Evolutionary conservation across 495 filamentous ascomycete species (phyloP), one percentile per base, ranked within the genome.

Genomic region (Cetradonia linearis): DNA sequence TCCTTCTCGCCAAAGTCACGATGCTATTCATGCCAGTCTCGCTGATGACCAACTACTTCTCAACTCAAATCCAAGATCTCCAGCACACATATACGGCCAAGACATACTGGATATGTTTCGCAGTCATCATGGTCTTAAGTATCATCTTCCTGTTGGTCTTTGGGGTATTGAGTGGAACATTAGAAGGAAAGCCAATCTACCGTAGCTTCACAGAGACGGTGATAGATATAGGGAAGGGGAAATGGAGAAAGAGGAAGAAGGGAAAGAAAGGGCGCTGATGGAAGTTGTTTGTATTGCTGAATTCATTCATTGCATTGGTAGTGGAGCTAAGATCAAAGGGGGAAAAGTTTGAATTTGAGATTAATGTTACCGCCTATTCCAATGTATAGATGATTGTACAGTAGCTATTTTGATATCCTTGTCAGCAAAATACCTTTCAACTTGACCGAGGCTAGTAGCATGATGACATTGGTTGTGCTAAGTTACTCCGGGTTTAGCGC

Each of bases 1-100:
- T 90, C 42, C 73, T 93, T n/a, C 73, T 94, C 16, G 87, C 86
- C 30, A 92, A 92, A 67, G 82, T 87, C 48, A 89, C 85, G 14
- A 88, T 94, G 53, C 74, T 94, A 48, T 95, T 95, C 72, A 74
- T 95, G 48, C 89, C 89, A 4, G 83, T 95, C 62, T 88, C 83
- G 62, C 75, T 95, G 38, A 84, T 93, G 80, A 91, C 86, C 13
- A 85, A 76, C n/a, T 94, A 91, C 73, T 95, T 93, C 67, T 86
- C 83, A 2, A 81, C 85, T 23, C 81, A 89, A 67, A 77, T 93
- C 48, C 66, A 71, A 27, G 82, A 83, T 14, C 69, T 86, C 10
- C 72, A 79, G 48, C 74, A 69, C 5, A 71, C 76, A 20, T 92
- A 87, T 70, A 81, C 76, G 0, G 68, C 74, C 27, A 77, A 66